Conservation (phyloP, 2,329 filamentous ascomycete genomes). For the Aspergillus melleus region DNA sequence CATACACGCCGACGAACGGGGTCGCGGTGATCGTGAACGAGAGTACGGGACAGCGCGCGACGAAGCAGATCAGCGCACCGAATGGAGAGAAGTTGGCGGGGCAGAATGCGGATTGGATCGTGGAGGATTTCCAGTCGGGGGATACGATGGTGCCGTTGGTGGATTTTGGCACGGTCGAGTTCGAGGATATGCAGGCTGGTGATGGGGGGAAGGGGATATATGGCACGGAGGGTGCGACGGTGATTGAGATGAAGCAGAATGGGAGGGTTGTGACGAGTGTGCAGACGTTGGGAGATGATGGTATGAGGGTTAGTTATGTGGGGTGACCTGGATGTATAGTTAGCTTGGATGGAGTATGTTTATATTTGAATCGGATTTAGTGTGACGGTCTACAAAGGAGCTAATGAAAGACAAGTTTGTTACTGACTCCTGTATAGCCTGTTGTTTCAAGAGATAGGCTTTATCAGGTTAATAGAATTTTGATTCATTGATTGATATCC, state of each 20-base stretch:
- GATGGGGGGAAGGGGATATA: constrained; percentile 19
- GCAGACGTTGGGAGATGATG: constrained; percentile 23
- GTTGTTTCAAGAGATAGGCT: too few relatives aligned
- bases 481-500: not conserved
- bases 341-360: not conserved
- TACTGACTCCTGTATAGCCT: too few relatives aligned
- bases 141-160: constrained; percentile 46
- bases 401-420: too few relatives aligned
- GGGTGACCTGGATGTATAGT: not conserved
- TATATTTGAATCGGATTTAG: not conserved
- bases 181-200: constrained; percentile 33
- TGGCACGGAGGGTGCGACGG: constrained; percentile 39
- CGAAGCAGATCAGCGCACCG: constrained; percentile 52
- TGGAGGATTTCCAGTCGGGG: constrained; percentile 54
- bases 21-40: constrained; percentile 54
- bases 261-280: constrained; percentile 34
- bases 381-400: too few relatives aligned
- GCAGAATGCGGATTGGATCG: constrained; percentile 63
- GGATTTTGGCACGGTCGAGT: constrained; percentile 49
- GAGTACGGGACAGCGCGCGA: constrained; percentile 53
- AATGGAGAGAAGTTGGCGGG: constrained; percentile 20
- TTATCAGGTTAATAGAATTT: too few relatives aligned
- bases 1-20: constrained; percentile 42
- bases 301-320: constrained; percentile 28
- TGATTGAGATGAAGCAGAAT: constrained; percentile 51